Percentiles rank a stretch among this genome's conserved stretches.
phyloP scores from a whole-genome alignment of 257 asterid genomes.

The Gentiana straminea region DNA sequence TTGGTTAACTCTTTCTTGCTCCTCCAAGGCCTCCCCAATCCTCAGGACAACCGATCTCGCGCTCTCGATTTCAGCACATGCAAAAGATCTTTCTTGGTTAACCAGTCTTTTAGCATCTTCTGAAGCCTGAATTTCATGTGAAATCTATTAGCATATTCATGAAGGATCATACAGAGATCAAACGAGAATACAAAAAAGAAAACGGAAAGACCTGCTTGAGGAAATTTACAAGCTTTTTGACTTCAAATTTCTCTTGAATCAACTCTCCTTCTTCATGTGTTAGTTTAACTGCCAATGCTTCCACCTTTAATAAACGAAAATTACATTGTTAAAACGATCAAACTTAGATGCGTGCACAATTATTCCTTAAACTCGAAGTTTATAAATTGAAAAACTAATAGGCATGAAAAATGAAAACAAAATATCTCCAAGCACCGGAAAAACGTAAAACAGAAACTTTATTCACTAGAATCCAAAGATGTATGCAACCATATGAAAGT shows the following conservation, averaged over 20 bases:
- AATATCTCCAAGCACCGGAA: not conserved
- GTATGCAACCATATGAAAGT: not conserved
- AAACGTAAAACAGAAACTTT: not conserved
- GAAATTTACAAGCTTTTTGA: constrained; percentile 81
- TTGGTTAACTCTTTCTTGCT: constrained; percentile 64
- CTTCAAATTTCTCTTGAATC: constrained; percentile 93
- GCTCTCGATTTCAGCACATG: constrained; percentile 98
- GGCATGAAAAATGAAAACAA: too few species aligned
- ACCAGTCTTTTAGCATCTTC: constrained; percentile 95
- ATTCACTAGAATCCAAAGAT: not conserved
- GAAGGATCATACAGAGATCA: not conserved
- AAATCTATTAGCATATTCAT: not conserved
- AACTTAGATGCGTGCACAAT: too few species aligned
- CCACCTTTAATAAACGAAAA: constrained; percentile 47
- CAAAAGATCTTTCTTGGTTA: constrained; percentile 96
- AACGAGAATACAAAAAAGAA: not conserved
- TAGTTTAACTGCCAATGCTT: constrained; percentile 88
- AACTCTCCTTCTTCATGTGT: constrained; percentile 83
- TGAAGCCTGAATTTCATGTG: constrained; percentile 54
- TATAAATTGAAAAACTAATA: too few species aligned
- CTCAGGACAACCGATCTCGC: constrained; percentile 93
- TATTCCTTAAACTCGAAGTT: too few species aligned
- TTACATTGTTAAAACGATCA: not conserved
- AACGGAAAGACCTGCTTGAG: constrained; percentile 61
- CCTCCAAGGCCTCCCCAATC: constrained; percentile 93